Evolutionary conservation across 495 filamentous ascomycete genomes (phyloP), one percentile per base, ranked within the genome.

Genomic region (Parathielavia appendiculata): DNA sequence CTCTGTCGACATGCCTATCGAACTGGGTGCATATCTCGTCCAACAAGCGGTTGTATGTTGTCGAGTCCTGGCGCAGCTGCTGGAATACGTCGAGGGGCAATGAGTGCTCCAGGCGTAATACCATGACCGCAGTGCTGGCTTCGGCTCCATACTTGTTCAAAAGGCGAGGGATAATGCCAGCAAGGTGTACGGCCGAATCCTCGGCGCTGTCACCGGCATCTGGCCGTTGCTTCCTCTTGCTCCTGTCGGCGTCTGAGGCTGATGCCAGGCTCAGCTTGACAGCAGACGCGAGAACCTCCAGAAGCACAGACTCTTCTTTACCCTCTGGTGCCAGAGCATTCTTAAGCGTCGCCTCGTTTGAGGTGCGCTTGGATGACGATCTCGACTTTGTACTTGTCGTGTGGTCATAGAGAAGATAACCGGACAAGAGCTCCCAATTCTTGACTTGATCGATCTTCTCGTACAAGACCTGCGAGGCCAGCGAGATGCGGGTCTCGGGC

Each of bases 11-110:
- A 65, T 98, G 93, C 0, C 90, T 85, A 47, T 92, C 81, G 71
- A 97, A 97, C 66, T 97, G 93, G 58, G 87, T 88, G 62, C 89
- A 90, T 65, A 97, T 92, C 62, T 97, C 92, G 60, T 95, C 93
- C 1, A 98, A 77, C 20, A 97, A 73, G 14, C 90, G 83, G 0
- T 81, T 81, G 70, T 95, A 95, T 0, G 86, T 86, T 0, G 88
- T 85, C 1, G 88, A 84, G 63, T 92, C 88, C 68, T 95, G 90
- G 20, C 91, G 86, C 13, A 97, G 76, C 64, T 95, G 89, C 66
- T 93, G 86, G 68, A 96, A 93, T 22, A 93, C 83, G 50, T 90
- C 87, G 3, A 97, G 79, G 63, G 96, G 88, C 17, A 98, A 82
- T 20, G 87, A 81, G 67, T 91, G 89, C 64, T 92, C 90, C n/a